Conservation (phyloP, 345 rosid genomes). For the Syzygium grande region DNA sequence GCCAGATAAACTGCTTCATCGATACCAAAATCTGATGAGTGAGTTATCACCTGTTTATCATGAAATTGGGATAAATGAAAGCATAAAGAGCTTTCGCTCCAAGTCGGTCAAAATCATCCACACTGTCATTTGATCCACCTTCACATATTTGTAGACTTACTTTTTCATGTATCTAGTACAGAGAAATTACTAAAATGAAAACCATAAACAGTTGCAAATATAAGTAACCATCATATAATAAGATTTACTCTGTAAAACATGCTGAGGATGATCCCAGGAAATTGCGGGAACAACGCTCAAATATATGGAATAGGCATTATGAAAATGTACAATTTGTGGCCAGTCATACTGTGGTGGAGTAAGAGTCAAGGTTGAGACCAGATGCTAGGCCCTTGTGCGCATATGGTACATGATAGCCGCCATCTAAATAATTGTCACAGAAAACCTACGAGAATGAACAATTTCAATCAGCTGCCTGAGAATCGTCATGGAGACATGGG, state of each 20-base stretch:
- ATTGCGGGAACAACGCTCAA: not conserved
- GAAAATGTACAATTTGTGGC: not conserved
- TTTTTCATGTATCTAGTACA: slow-evolving; percentile 47
- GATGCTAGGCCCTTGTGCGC: slow-evolving; percentile 86
- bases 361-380: slow-evolving; percentile 69
- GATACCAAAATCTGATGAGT: not conserved
- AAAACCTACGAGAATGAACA: slow-evolving; percentile 50
- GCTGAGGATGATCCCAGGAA: not conserved
- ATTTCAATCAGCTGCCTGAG: not conserved
- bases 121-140: slow-evolving; percentile 32
- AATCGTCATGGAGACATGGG: not conserved
- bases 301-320: not conserved
- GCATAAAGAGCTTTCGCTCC: slow-evolving; percentile 79
- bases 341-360: slow-evolving; percentile 56
- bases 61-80: slow-evolving; percentile 90
- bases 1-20: not conserved
- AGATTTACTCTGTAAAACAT: not conserved
- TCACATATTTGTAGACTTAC: slow-evolving; percentile 84
- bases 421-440: slow-evolving; percentile 95
- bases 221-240: not conserved
- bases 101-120: slow-evolving; percentile 42
- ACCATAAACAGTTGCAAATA: not conserved
- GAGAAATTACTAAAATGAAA: not conserved
- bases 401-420: slow-evolving; percentile 95
- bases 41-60: slow-evolving; percentile 65